A percentile compares a stretch with the other conserved stretches of the same genome.
phyloP scores from a whole-genome alignment of 2,329 filamentous ascomycete genomes.

The Aureobasidium sp. region DNA sequence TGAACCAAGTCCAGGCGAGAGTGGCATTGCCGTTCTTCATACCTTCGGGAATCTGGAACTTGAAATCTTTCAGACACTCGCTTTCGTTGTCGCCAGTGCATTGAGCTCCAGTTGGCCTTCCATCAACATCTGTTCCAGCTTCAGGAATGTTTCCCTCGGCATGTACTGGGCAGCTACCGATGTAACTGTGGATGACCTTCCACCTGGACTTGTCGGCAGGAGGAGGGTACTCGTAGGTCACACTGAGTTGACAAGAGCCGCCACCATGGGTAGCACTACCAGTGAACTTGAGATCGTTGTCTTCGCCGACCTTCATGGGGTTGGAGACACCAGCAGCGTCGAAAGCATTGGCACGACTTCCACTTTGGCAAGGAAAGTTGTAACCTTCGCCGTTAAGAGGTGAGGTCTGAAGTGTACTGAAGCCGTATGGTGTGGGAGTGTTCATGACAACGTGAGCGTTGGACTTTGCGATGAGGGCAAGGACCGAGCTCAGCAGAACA shows the following conservation, averaged over 20 bases:
- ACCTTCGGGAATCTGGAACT: slow-evolving; percentile 63
- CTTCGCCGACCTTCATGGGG: slow-evolving; percentile 55
- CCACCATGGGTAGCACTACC: slow-evolving; percentile 80
- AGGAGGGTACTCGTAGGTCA: slow-evolving; percentile 63
- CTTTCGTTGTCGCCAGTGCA: slow-evolving; percentile 16
- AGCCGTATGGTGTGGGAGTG: slow-evolving; percentile 58
- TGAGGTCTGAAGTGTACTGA: slow-evolving; percentile 49
- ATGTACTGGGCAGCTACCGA: slow-evolving; percentile 71
- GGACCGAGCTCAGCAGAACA: not conserved
- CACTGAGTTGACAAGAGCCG: slow-evolving; percentile 81
- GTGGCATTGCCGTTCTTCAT: slow-evolving; percentile 71
- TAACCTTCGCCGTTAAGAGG: slow-evolving; percentile 46
- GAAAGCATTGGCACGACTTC: slow-evolving; percentile 39
- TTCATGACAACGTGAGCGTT: slow-evolving; percentile 70
- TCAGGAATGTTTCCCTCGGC: slow-evolving; percentile 45
- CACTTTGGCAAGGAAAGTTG: slow-evolving; percentile 77
- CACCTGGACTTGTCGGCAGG: slow-evolving; percentile 38
- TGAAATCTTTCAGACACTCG: slow-evolving; percentile 48
- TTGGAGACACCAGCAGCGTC: slow-evolving; percentile 43
- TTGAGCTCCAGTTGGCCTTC: slow-evolving; percentile 23
- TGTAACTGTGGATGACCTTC: slow-evolving; percentile 78
- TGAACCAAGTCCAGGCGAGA: slow-evolving; percentile 92
- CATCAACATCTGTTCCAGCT: slow-evolving; percentile 26
- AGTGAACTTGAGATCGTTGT: slow-evolving; percentile 56
- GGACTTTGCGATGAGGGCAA: slow-evolving; percentile 21